Base-by-base conservation (phyloP, 106 monocot species). In the Ottelia alismoides region DNA sequence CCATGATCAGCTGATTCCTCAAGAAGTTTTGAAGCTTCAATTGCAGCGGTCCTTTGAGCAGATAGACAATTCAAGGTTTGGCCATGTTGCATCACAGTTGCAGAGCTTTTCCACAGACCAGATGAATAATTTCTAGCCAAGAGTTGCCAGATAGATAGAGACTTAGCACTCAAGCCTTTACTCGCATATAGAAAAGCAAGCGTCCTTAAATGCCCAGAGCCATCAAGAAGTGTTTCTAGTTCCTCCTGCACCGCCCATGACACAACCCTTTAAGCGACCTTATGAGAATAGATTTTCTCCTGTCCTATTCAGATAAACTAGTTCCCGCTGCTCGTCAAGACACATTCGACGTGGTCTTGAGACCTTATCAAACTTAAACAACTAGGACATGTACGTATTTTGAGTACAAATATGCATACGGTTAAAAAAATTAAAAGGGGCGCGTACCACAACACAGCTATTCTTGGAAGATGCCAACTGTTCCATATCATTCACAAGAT, bases 131-230 rank as follows among this genome's bases (percentile, higher is more conserved):
- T 90, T 75, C 69, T 90, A 27, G 90, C 85, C 53, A 98, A 68
- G 5, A 70, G 53, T 47, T 75, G 85, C 98, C 98, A 98, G 29
- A 90, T 98, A 23, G 67, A 27, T 56, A 90, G 79, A 73, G 98
- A 78, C 60, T 98, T 85, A 40, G 90, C 81, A 54, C n/a, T 57
- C 90, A 90, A 86, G 44, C 76, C 85, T 83, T 86, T 86, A 70
- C 90, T 86, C 25, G 88, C 98, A 75, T 98, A 90, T 64, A 98
- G 72, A 70, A 90, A 90, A 20, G 98, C 98, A 74, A 98, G 98
- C 11, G 98, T 98, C 65, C 85, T 78, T 72, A 86, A 78, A 77
- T 98, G 90, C 27, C 90, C 82, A 63, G 98, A 90, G 53, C 77
- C 89, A 65, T 83, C 82, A 62, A 98, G 78, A 28, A 98, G 70